Evolutionary conservation across 1,284 basidiomycete species (phyloP), one percentile per base, ranked within the genome.

Genomic region (Pulchroboletus neoregius): DNA sequence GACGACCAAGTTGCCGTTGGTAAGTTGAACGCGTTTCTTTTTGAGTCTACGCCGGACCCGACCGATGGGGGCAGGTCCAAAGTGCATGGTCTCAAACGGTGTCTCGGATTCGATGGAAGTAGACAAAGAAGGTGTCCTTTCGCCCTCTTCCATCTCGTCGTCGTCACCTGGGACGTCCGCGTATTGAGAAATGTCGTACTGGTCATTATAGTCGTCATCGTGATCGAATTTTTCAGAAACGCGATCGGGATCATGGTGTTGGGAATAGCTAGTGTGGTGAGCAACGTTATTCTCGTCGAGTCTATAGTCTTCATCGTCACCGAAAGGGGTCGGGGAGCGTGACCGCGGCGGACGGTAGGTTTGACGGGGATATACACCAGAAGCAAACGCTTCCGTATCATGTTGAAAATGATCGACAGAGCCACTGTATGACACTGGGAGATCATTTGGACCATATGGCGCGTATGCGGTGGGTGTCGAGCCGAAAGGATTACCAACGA

Each of bases 1-100:
- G 9, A 94, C 75, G 8, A 94, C 87, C 44, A 94, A 78, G 66
- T 95, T 91, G 13, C 94, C 93, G 54, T 89, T 84, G 37, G 85
- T 87, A 43, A 89, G 71, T 43, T 79, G 78, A 12, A 88, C 82
- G 12, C 81, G 76, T 60, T 84, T 84, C 68, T 78, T 87, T 65
- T 90, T 85, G 55, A 86, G 78, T 43, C 91, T 76, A 34, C 91
- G 76, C 18, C 80, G 69, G 16, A 90, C 77, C 20, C 90, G 81
- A 15, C 91, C 91, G 5, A 76, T 68, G 1, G 91, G 91, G 0
- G 90, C 91, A 7, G 91, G 90, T 2, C 91, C 91, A 66, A 88
- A 94, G 66, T 94, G 91, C 44, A 82, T 80, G 5, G 88, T 91
- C 46, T 79, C 78, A 2, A 75, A 55, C 0, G 79, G 79, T 0